Base-by-base conservation (phyloP, 2,329 filamentous ascomycete genomes). In the Calonectria fujianensis region DNA sequence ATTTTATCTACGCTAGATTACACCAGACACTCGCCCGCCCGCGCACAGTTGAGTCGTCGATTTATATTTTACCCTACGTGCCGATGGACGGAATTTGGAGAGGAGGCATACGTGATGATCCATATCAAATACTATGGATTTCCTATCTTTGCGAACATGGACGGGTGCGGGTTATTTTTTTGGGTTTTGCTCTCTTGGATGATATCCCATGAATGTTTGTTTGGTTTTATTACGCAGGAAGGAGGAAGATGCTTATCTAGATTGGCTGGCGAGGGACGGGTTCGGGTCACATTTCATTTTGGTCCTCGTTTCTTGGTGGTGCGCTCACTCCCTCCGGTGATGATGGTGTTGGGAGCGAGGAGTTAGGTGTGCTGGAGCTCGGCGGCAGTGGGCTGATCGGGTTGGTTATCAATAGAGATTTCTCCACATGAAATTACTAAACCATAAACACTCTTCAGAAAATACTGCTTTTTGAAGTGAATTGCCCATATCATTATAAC, bases 131-230 rank as follows among this genome's bases (percentile, higher is more conserved):
- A 41, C 32, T 4, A 59, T 50, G 71, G 57, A 57, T 73, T 73
- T 65, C 24, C 51, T 65, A 20, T 65, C 37, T 41, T 65, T 54
- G 57, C 31, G 41, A 39, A 37, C 24, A 24, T 24, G 24, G 37
- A 45, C 63, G 50, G 57, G 39, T 57, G 59, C 20, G 65, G 70
- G 16, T 27, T 57, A 24, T 50, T 69, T 14, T 45, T 59, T 68
- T 35, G 32, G 35, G 29, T 65, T 57, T 66, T 32, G 41, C 52
- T 57, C n/a, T 35, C 51, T 50, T 54, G 71, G 37, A 73, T 51
- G 71, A 73, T 73, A 73, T 73, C 71, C 71, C 57, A 69, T 48
- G 66, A 63, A 73, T 65, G 65, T 69, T 73, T 69, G 16, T 37
- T 57, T 63, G 63, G 64, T 54, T 65, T 69, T 48, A 41, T 41